Percentiles rank a stretch among this genome's conserved stretches.
phyloP scores from a whole-genome alignment of 345 rosid species.

The Gossypium anomalum region DNA sequence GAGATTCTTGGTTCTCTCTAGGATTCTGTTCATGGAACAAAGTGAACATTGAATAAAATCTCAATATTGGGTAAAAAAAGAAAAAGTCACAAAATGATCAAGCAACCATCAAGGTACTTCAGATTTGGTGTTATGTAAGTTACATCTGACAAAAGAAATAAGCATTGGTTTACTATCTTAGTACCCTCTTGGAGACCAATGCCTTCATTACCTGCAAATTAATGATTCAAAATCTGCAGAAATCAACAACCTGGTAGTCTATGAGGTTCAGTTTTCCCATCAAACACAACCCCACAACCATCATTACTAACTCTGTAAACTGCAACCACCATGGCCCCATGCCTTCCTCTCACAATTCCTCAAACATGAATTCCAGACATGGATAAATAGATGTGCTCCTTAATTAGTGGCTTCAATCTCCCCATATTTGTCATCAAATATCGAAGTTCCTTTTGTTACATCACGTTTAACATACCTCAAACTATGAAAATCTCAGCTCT shows the following conservation, averaged over 20 bases:
- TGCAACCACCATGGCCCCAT: slow-evolving; percentile 71
- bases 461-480: too few species aligned
- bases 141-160: slow-evolving; percentile 84
- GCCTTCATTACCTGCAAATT: slow-evolving; percentile 69
- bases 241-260: slow-evolving; percentile 64
- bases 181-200: slow-evolving; percentile 76
- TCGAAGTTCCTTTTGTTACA: slow-evolving; percentile 39
- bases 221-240: neutral
- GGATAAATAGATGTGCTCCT: slow-evolving; percentile 61
- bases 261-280: slow-evolving; percentile 76
- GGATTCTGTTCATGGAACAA: slow-evolving; percentile 50
- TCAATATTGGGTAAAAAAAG: neutral
- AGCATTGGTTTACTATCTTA: slow-evolving; percentile 66
- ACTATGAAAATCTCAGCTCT: too few species aligned
- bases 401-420: slow-evolving; percentile 44
- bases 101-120: slow-evolving; percentile 78
- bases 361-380: slow-evolving; percentile 60
- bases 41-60: neutral
- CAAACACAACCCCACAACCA: too few species aligned
- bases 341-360: slow-evolving; percentile 89
- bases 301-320: slow-evolving; percentile 37
- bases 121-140: slow-evolving; percentile 79
- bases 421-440: slow-evolving; percentile 70
- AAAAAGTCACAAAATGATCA: slow-evolving; percentile 49
- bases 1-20: slow-evolving; percentile 88